Percentiles rank a stretch among this genome's conserved stretches.
These are phyloP conservation scores for Basipetospora chlamydospora DNA, from an alignment of 2,329 filamentous ascomycete genomes.

Conservation along the genomic window DNA sequence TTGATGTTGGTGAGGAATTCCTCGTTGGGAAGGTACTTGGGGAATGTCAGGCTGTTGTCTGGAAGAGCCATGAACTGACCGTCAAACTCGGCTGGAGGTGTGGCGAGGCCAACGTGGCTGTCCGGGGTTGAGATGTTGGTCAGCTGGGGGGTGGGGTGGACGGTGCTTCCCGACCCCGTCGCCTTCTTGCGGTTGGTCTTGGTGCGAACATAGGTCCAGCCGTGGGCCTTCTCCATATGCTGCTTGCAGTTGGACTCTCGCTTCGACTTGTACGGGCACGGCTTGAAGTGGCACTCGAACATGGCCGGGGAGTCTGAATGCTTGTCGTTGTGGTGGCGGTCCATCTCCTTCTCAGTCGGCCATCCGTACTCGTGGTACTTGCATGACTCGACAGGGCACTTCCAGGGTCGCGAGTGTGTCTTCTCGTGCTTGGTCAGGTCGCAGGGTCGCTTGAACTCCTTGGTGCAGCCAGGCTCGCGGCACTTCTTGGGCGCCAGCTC, in stretches of 20 bases:
- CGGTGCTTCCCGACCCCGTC: constrained; percentile 18
- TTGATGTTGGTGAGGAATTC: constrained; percentile 26
- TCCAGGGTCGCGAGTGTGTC: constrained; percentile 92
- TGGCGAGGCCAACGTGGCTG: constrained; percentile 35
- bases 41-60: constrained; percentile 28
- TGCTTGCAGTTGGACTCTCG: constrained; percentile 95
- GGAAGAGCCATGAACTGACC: constrained; percentile 15
- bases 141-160: constrained; percentile 42
- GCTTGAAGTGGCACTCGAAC: constrained; percentile 69
- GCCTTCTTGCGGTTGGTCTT: constrained; percentile 73
- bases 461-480: constrained; percentile 61
- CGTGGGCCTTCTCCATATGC: constrained; percentile 95
- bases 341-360: constrained; percentile 96
- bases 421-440: constrained; percentile 97
- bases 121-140: constrained; percentile 49
- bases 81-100: constrained; percentile 37
- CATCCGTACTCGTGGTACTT: constrained; percentile 84
- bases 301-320: constrained; percentile 68
- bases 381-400: constrained; percentile 70
- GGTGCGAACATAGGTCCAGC: constrained; percentile 78
- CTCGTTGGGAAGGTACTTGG: constrained; percentile 29
- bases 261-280: constrained; percentile 89
- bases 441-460: constrained; percentile 93
- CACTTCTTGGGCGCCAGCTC: constrained; percentile 71
- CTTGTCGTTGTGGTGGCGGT: constrained; percentile 92